Evolutionary conservation across 1,284 basidiomycete genomes (phyloP), one percentile per base, ranked within the genome.

Genomic region (Ustilago tritici): DNA sequence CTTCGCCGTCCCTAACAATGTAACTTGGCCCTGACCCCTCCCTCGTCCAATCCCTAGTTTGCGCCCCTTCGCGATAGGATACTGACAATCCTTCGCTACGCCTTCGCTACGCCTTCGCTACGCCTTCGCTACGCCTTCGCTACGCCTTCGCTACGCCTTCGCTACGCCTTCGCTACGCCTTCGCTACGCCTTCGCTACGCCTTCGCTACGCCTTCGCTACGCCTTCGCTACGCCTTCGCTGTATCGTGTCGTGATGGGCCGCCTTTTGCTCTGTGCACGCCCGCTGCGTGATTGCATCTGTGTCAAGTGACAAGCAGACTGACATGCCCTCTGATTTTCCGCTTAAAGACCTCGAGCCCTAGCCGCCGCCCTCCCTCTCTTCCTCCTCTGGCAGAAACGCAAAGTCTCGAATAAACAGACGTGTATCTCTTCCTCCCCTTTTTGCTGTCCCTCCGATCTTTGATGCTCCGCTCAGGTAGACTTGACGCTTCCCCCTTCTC

Each of bases 271-370:
- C 19, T 14, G 8, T 14, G 15, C 14, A 28, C 8, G 28, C 46
- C 35, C 40, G 57, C 43, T 49, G 57, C 57, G 57, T 46, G 57
- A 59, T 59, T 59, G 57, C 57, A 46, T 58, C 56, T 47, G 38
- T 36, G 55, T 43, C 38, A 56, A 40, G 55, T 40, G 55, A 56
- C 55, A 56, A 41, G 55, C 40, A 56, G 17, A 5, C 17, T 52
- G 35, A 53, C 36, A 10, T n/a, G n/a, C 19, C 14, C 38, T 41
- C 36, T 28, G 38, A 23, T 31, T n/a, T 56, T 40, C 36, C 55
- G 36, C 38, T 40, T 19, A 9, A 46, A 46, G n/a, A 17, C 7
- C 14, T 46, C 43, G 10, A n/a, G 23, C 17, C n/a, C 19, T 46
- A 46, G 43, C 40, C 41, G 56, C 56, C 56, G 31, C 31, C 19